These are phyloP conservation scores for Microdochium trichocladiopsis DNA, from an alignment of 2,329 filamentous ascomycete genomes.

Conservation along the genomic window DNA sequence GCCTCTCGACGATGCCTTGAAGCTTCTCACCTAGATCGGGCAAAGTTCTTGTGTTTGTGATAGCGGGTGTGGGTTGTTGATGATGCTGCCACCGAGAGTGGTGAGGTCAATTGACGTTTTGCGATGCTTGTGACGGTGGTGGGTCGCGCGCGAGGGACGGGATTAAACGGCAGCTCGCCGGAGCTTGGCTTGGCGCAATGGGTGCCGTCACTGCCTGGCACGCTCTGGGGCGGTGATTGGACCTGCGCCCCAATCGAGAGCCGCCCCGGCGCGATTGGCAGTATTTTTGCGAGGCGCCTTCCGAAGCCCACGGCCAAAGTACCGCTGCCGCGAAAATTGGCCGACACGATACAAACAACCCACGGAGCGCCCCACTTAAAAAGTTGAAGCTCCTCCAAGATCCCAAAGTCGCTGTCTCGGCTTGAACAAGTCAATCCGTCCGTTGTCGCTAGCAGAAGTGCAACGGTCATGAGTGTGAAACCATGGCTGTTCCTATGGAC, in stretches of 20 bases:
- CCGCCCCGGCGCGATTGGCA: neutral
- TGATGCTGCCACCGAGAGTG: neutral
- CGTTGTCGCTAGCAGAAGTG: neutral
- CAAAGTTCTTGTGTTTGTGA: neutral
- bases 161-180: neutral
- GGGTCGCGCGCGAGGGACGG: neutral
- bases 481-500: neutral
- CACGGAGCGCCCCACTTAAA: neutral
- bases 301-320: neutral
- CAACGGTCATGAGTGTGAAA: neutral
- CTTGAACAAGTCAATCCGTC: neutral
- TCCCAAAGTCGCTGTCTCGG: neutral
- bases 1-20: neutral
- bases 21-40: constrained; percentile 1
- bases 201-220: neutral
- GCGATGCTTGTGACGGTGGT: neutral
- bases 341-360: neutral
- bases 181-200: neutral
- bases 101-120: constrained; percentile 5
- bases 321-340: neutral
- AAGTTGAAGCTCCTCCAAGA: neutral
- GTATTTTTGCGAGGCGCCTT: neutral
- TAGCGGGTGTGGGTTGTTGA: neutral
- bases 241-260: neutral
- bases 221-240: neutral